Conservation (phyloP, 805 yeast genomes). For the Starmerella cellae region DNA sequence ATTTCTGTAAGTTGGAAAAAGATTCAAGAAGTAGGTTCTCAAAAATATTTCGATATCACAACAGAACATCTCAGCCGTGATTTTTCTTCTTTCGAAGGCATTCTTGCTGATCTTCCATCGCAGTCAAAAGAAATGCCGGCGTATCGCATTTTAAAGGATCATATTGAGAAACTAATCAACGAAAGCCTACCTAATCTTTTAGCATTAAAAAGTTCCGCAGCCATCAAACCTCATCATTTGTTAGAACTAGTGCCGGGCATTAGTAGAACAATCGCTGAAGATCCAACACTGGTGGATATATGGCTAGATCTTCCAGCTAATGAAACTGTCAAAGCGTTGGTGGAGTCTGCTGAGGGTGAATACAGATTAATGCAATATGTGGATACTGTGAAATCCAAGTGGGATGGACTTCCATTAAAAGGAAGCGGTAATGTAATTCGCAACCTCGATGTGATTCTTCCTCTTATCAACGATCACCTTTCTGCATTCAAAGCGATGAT, state of each 20-base stretch:
- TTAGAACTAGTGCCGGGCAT: conserved; percentile 24
- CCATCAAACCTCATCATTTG: conserved; percentile 61
- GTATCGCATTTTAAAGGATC: not conserved
- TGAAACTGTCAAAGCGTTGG: conserved; percentile 33
- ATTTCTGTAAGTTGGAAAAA: not conserved
- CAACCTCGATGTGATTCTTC: conserved; percentile 55
- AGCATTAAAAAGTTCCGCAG: conserved; percentile 37
- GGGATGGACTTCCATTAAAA: conserved; percentile 45
- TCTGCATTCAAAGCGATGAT: conserved; percentile 56
- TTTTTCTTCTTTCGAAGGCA: not conserved
- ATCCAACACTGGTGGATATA: conserved; percentile 44
- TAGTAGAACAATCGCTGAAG: not conserved
- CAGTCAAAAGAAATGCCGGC: not conserved
- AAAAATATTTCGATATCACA: not conserved
- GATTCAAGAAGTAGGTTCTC: not conserved
- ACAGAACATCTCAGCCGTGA: not conserved
- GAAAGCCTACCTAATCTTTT: conserved; percentile 3
- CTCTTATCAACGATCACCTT: conserved; percentile 46
- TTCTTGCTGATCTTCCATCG: conserved; percentile 1
- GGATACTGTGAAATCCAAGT: conserved; percentile 36
- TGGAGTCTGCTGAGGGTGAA: conserved; percentile 63
- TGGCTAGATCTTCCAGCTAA: conserved; percentile 40
- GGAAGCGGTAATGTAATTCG: conserved; percentile 43
- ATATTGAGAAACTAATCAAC: not conserved
- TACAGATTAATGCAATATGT: conserved; percentile 48